Evolutionary conservation across 1,139 yeast species (phyloP).

Genomic region (Yamadazyma epiphylla): DNA sequence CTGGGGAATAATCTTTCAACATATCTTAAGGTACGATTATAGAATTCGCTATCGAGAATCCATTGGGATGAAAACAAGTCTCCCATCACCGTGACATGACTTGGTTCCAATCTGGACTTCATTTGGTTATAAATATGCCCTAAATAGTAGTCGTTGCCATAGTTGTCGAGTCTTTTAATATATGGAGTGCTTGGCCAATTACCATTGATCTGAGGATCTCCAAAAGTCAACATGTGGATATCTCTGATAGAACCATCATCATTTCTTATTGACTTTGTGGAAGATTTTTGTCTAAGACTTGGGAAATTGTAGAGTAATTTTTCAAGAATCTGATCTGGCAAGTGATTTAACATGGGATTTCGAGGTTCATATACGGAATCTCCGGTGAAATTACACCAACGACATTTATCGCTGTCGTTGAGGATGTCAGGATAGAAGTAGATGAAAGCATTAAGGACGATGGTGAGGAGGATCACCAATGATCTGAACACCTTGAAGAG

Average conservation of each 20-base stretch:
- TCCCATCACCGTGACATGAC: conserved; percentile 86
- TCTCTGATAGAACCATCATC: conserved; percentile 29
- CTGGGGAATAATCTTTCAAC: conserved; percentile 61
- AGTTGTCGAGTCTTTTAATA: conserved; percentile 73
- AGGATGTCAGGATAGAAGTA: conserved; percentile 70
- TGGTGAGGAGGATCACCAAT: no score
- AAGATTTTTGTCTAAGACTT: conserved; percentile 13
- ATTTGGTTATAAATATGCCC: conserved; percentile 76
- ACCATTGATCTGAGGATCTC: conserved; percentile 96
- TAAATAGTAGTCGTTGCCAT: conserved; percentile 82
- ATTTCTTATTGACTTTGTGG: conserved; percentile 7
- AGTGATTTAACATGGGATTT: conserved; percentile 16
- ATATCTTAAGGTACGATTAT: conserved; percentile 69
- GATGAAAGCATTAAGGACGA: conserved; percentile 53
- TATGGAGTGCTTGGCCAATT: conserved; percentile 70
- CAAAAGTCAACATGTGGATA: conserved; percentile 72
- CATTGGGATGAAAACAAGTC: conserved; percentile 95
- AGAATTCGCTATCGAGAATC: conserved; percentile 85
- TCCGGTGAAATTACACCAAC: conserved; percentile 45
- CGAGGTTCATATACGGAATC: conserved; percentile 11
- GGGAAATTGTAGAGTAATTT: conserved; percentile 33
- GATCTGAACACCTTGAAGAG: no score
- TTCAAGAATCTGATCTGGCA: conserved; percentile 19
- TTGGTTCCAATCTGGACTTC: conserved; percentile 61
- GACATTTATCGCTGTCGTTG: conserved; percentile 46